Evolutionary conservation across 1,284 basidiomycete genomes (phyloP).

Genomic region (Ceratobasidium sp.): DNA sequence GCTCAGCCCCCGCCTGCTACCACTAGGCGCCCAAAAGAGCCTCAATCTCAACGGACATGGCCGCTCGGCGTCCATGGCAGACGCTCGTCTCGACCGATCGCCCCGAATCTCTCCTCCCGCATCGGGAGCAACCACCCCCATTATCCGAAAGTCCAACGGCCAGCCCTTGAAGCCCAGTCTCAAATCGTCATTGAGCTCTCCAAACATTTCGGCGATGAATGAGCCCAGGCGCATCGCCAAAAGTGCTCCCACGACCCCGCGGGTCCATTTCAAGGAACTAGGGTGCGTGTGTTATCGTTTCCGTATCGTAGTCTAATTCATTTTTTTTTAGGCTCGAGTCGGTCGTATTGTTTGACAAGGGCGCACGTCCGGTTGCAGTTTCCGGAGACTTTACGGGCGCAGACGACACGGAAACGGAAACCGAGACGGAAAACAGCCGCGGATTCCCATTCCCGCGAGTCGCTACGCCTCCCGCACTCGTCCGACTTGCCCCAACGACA

Average conservation of each 20-base stretch:
- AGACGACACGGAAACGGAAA: slow-evolving; percentile 44
- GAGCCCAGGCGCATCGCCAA: slow-evolving; percentile 24
- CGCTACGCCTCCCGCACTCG: slow-evolving; percentile 1
- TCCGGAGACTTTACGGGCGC: slow-evolving; percentile 37
- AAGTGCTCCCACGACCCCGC: slow-evolving; percentile 30
- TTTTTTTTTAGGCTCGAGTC: slow-evolving; percentile 38
- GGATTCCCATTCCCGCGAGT: slow-evolving; percentile 42
- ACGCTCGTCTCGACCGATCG: slow-evolving; percentile 3
- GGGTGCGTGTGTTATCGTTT: slow-evolving; percentile 17
- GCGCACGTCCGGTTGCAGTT: slow-evolving; percentile 40
- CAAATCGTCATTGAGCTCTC: slow-evolving; percentile 35
- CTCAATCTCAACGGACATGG: slow-evolving; percentile 10
- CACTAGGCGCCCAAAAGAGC: slow-evolving; percentile 24
- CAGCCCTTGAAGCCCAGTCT: slow-evolving; percentile 33
- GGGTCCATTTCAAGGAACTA: slow-evolving; percentile 33
- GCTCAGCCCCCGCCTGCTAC: slow-evolving; percentile 3
- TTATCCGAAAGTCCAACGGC: slow-evolving; percentile 32
- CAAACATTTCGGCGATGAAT: slow-evolving; percentile 30
- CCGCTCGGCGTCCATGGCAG: slow-evolving; percentile 34
- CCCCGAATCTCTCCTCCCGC: slow-evolving; percentile 7
- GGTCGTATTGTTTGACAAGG: slow-evolving; percentile 42
- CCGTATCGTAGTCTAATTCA: background rate
- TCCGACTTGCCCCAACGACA: slow-evolving; percentile 33
- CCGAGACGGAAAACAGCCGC: slow-evolving; percentile 40
- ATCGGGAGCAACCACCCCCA: slow-evolving; percentile 18